Conservation (phyloP, 2,329 filamentous ascomycete species). For the Cercospora sesami region DNA sequence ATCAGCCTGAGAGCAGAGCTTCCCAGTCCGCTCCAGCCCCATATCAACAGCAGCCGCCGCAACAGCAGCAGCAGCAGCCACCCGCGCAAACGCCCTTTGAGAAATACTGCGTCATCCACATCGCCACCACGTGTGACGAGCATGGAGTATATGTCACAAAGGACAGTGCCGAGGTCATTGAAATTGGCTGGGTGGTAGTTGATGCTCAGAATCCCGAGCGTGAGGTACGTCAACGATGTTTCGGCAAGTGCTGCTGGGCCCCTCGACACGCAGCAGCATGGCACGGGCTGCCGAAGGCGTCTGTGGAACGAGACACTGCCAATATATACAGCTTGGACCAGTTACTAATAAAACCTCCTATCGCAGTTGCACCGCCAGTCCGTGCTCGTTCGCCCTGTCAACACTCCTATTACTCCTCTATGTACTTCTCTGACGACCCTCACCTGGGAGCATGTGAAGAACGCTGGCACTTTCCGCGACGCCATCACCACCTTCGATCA, state of each 20-base stretch:
- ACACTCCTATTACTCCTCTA: constrained; percentile 95
- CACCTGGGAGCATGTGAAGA: constrained; percentile 98
- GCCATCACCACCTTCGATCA: constrained; percentile 92
- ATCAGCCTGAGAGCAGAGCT: constrained; percentile 27
- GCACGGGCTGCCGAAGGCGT: constrained; percentile 19
- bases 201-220: constrained; percentile 38
- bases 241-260: constrained; percentile 1
- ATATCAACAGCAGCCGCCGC: constrained; percentile 24
- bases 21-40: constrained; percentile 23
- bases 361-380: constrained; percentile 86
- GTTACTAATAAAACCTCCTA: constrained; percentile 29
- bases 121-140: constrained; percentile 97
- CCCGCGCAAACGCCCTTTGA: constrained; percentile 59
- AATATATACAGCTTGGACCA: constrained; percentile 25
- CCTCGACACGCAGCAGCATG: constrained; percentile 7
- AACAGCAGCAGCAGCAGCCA: constrained; percentile 27
- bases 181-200: constrained; percentile 90
- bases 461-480: constrained; percentile 94
- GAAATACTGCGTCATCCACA: constrained; percentile 96
- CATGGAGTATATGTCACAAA: constrained; percentile 99
- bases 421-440: constrained; percentile 98
- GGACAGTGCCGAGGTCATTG: constrained; percentile 98
- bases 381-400: constrained; percentile 95
- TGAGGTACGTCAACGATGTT: constrained; percentile 34
- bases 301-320: constrained; percentile 31